Conservation (phyloP, 345 rosid species). For the Euphorbia peplus region DNA sequence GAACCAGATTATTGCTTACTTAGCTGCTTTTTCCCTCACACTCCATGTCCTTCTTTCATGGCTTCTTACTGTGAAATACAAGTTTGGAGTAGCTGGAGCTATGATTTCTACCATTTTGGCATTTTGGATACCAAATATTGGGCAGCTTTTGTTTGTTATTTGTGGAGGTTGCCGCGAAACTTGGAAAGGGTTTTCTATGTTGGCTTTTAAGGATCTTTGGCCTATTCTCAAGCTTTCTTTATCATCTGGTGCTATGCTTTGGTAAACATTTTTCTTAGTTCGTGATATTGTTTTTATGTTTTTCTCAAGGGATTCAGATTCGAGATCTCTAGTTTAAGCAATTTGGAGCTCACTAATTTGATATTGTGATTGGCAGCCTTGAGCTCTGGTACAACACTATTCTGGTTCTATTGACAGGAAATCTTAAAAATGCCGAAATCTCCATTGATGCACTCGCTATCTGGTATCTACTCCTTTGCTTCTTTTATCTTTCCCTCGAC, state of each 20-base stretch:
- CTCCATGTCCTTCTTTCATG: slow-evolving; percentile 59
- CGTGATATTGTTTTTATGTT: too few relatives aligned
- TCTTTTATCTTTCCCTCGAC: not conserved
- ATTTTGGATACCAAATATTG: slow-evolving; percentile 73
- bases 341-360: slow-evolving; percentile 1
- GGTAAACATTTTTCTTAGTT: too few relatives aligned
- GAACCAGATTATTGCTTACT: slow-evolving; percentile 63
- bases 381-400: slow-evolving; percentile 86
- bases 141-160: slow-evolving; percentile 50
- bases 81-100: slow-evolving; percentile 63
- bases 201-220: slow-evolving; percentile 65
- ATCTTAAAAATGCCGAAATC: slow-evolving; percentile 60
- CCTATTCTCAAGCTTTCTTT: slow-evolving; percentile 63
- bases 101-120: slow-evolving; percentile 59
- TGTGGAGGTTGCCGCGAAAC: slow-evolving; percentile 68
- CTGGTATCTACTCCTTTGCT: slow-evolving; percentile 41
- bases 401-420: slow-evolving; percentile 65
- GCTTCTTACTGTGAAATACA: slow-evolving; percentile 50
- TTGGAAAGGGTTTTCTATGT: slow-evolving; percentile 59
- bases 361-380: slow-evolving; percentile 40
- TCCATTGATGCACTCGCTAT: slow-evolving; percentile 77
- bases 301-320: too few relatives aligned
- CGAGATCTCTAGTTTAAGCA: too few relatives aligned
- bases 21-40: slow-evolving; percentile 41
- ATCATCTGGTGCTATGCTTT: slow-evolving; percentile 75